Base-by-base conservation (phyloP, 805 yeast genomes). In the Ogataea paradorogensis region DNA sequence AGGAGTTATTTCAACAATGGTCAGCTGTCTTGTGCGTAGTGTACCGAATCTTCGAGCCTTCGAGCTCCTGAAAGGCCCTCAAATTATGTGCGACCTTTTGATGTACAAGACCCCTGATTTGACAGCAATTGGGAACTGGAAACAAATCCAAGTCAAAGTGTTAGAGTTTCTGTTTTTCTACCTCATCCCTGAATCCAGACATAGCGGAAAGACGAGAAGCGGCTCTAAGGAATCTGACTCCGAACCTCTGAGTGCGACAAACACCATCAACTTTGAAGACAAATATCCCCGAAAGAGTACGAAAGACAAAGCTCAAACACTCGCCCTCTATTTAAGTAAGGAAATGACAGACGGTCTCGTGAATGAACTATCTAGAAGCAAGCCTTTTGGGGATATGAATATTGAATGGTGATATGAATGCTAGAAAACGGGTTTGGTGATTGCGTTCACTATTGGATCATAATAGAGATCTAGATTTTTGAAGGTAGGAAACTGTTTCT, bases 141-240 rank as follows among this genome's bases (percentile, higher is more conserved):
- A 79, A 50, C 70, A 70, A 24, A 71, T 82, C 10, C 80, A 80
- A 50, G 74, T 81, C 47, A 77, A 80, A 49, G 71, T 80, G 9
- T 68, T 84, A 34, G 90, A 84, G 61, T 84, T 83, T 55, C 62
- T 84, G 37, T 74, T 83, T 40, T 80, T 82, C 55, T 83, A 84
- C 52, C 60, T 84, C 40, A 69, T 77, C 7, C 88, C 87, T 9
- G 91, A 82, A 56, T 61, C 73, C 4, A 23, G 9, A 5, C 34
- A 35, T 22, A 15, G 24, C 24, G 23, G 9, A 11, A 27, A 26
- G 27, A 13, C 32, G n/a, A 24, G 15, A 2, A 15, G 3, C 2
- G 24, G 5, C 15, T 9, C 7, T 10, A 20, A 11, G 11, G 29
- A 24, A 16, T 3, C 13, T 3, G 9, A 15, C 22, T 11, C 25